phyloP scores from a whole-genome alignment of 2,329 filamentous ascomycete genomes.

The Cladophialophora exuberans region DNA sequence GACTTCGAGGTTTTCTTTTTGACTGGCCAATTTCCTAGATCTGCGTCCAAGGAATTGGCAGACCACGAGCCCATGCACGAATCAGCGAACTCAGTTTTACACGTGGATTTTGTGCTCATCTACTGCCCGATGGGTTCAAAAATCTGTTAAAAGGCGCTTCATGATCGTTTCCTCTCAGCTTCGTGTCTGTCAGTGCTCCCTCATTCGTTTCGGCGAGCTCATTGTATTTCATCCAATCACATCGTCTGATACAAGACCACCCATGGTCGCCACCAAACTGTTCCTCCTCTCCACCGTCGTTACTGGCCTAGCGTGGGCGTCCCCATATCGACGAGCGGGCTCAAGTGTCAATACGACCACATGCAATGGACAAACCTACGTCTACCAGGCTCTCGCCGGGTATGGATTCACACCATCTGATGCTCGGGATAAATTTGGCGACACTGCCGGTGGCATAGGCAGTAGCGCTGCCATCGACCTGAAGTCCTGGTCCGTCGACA shows the following conservation, averaged over 20 bases:
- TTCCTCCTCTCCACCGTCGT: conserved; percentile 18
- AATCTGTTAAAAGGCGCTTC: conserved; percentile 10
- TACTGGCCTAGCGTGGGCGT: conserved; percentile 20
- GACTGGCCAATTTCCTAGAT: no score
- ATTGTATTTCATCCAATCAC: not conserved
- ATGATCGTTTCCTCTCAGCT: conserved; percentile 8
- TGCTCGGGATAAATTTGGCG: conserved; percentile 67
- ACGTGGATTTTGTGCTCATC: conserved; percentile 12
- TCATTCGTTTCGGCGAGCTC: conserved; percentile 20
- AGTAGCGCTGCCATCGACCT: conserved; percentile 67
- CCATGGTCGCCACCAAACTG: conserved; percentile 21
- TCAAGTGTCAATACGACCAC: conserved; percentile 51
- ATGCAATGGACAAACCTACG: conserved; percentile 65
- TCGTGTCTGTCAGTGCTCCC: not conserved
- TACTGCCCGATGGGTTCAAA: not conserved
- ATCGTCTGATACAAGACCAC: not conserved
- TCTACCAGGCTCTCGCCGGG: conserved; percentile 69
- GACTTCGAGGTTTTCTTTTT: no score
- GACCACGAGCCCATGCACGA: conserved; percentile 8
- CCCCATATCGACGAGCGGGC: conserved; percentile 12
- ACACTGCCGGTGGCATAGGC: conserved; percentile 70
- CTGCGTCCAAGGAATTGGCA: no score
- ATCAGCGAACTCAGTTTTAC: conserved; percentile 13
- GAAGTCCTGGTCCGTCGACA: conserved; percentile 59
- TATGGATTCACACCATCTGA: conserved; percentile 65